These are phyloP conservation scores for Pleurotus cornucopiae DNA, from an alignment of 768 basidiomycete genomes.

Conservation along the genomic window DNA sequence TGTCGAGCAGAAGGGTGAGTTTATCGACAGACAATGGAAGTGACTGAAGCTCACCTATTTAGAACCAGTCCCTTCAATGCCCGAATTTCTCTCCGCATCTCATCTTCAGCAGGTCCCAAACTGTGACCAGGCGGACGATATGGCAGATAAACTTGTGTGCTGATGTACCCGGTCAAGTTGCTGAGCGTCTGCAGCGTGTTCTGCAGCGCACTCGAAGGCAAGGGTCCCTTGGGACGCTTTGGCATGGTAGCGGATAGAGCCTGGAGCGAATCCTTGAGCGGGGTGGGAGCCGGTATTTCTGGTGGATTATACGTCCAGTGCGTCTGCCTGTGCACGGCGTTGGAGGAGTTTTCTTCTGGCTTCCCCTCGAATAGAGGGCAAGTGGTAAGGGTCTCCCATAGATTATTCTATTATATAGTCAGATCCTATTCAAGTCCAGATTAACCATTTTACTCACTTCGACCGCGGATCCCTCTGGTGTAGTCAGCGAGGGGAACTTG, in stretches of 20 bases:
- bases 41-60: constrained; percentile 48
- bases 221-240: constrained; percentile 9
- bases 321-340: constrained; percentile 10
- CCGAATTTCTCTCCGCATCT: constrained; percentile 68
- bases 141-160: constrained; percentile 57
- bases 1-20: background rate
- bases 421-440: background rate
- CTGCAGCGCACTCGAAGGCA: constrained; percentile 37
- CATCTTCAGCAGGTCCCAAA: constrained; percentile 53
- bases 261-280: constrained; percentile 31
- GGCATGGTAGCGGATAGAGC: constrained; percentile 30
- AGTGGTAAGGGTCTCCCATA: constrained; percentile 61
- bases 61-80: constrained; percentile 77
- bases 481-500: constrained; percentile 53
- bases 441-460: constrained; percentile 38
- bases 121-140: constrained; percentile 30
- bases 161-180: constrained; percentile 77
- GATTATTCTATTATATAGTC: constrained; percentile 30
- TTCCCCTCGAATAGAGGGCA: constrained; percentile 40
- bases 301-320: constrained; percentile 40
- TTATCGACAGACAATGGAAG: background rate
- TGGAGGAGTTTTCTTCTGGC: constrained; percentile 13
- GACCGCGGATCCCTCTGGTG: constrained; percentile 45
- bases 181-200: constrained; percentile 62
- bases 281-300: constrained; percentile 28